Evolutionary conservation across 2,329 filamentous ascomycete genomes (phyloP), one percentile per base, ranked within the genome.

Genomic region (Fusarium beomiforme): DNA sequence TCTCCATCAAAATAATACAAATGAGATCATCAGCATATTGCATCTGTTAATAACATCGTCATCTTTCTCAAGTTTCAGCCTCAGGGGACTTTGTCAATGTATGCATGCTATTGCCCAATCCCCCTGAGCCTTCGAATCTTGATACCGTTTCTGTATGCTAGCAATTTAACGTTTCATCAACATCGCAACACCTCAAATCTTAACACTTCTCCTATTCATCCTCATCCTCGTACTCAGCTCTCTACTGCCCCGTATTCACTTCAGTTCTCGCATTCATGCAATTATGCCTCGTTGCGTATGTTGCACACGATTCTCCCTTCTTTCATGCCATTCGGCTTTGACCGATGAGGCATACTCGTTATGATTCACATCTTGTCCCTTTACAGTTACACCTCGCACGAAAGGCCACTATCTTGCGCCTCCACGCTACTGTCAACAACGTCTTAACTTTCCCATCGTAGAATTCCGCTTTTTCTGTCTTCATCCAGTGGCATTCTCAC

Each of bases 271-370:
- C 57, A 42, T 58, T 54, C 37, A 29, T 24, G 21, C 41, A 12
- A n/a, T 36, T 58, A 36, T 57, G 64, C 64, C 64, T 44, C 34
- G 54, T 57, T 42, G 26, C 31, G 29, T 34, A 57, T 43, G 39
- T 39, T 44, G 31, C 24, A 51, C 31, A 39, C 24, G 49, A 57
- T 39, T 19, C 12, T 31, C 54, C 54, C 50, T 42, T 37, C 39
- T 31, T 14, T 43, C 26, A 23, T 36, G 36, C 23, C 14, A 12
- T 37, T 69, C 66, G 66, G 66, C 42, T 64, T 68, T 67, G 55
- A 24, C 68, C 67, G 67, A 71, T 26, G 36, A 70, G 68, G 68
- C 63, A 64, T 68, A 60, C 33, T 58, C 41, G 16, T 57, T 16
- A 42, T 57, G 49, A 51, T 37, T 51, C 57, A 64, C 51, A 47